phyloP scores from a whole-genome alignment of 768 basidiomycete species.

The Cantharellus anzutake region DNA sequence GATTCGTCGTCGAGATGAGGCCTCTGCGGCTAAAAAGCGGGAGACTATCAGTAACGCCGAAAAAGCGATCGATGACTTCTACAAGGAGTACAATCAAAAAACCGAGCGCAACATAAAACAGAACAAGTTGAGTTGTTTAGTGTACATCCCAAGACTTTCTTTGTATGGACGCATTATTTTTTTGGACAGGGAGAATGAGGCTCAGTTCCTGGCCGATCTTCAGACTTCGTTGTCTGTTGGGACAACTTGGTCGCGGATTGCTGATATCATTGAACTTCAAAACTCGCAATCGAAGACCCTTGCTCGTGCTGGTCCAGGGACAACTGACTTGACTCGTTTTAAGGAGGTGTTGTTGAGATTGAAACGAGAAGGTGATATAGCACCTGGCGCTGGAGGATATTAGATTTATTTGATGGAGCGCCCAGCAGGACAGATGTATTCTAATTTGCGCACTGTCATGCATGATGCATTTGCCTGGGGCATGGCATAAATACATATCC shows the following conservation, averaged over 20 bases:
- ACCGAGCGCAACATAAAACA: conserved; percentile 82
- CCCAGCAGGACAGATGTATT: too few relatives aligned
- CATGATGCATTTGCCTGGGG: too few relatives aligned
- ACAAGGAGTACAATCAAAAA: conserved; percentile 69
- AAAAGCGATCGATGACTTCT: conserved; percentile 74
- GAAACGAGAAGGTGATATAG: conserved; percentile 75
- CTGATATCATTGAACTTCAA: conserved; percentile 65
- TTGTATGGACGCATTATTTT: not conserved
- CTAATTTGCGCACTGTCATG: too few relatives aligned
- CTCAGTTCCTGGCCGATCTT: conserved; percentile 52
- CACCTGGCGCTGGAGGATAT: conserved; percentile 88
- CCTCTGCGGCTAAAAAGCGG: conserved; percentile 52
- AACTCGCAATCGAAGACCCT: conserved; percentile 97
- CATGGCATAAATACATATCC: too few relatives aligned
- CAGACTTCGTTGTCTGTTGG: conserved; percentile 65
- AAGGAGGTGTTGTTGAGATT: conserved; percentile 84
- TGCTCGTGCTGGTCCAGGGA: conserved; percentile 67
- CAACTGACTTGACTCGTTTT: conserved; percentile 75
- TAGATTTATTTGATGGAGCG: conserved; percentile 16
- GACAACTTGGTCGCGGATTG: conserved; percentile 93
- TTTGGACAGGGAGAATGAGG: conserved; percentile 62
- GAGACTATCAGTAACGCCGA: conserved; percentile 75
- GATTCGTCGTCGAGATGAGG: conserved; percentile 68
- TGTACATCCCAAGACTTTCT: not conserved
- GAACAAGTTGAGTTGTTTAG: conserved; percentile 59